Evolutionary conservation across 495 filamentous ascomycete genomes (phyloP), one percentile per base, ranked within the genome.

Genomic region (Annulohypoxylon nitens): DNA sequence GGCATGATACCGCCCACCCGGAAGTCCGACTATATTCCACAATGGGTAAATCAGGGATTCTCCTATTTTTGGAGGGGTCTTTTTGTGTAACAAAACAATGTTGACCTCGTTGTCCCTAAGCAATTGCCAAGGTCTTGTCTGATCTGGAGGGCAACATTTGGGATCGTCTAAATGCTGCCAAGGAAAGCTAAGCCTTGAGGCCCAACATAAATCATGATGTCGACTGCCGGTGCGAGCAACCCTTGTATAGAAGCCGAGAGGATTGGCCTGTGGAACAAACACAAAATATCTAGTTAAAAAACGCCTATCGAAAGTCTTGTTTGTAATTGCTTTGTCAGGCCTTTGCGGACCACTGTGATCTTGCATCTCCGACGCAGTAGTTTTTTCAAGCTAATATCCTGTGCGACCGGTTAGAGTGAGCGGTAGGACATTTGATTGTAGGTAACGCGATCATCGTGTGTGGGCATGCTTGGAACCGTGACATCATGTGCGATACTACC

Each of bases 281-380:
- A 58, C 54, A 65, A 36, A 41, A 39, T 69, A 48, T 36, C 48
- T 57, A 33, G 64, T 61, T 54, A 33, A 48, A 59, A 45, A 16
- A 16, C 7, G 33, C 41, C 51, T 18, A 23, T 64, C 55, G 5
- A 64, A 51, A 54, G 14, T 1, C 39, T 57, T 54, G 59, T 70
- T 70, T 67, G 67, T 75, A 75, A 75, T 75, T 6, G 59, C 30
- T 75, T 75, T 75, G 72, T 75, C 62, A 75, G 62, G 26, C 34
- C 53, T 18, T 41, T 60, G 59, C 50, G 23, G 59, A 55, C 58
- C 47, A 75, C 63, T 69, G 59, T 75, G 72, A 70, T 75, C 67
- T 75, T 70, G 58, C 72, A 70, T 70, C 54, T 57, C 72, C 72
- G 72, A 70, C 45, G 53, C 37, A 51, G 47, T 43, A 30, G 3